Conservation (phyloP, 495 filamentous ascomycete genomes). For the Penicillium bovifimosum region DNA sequence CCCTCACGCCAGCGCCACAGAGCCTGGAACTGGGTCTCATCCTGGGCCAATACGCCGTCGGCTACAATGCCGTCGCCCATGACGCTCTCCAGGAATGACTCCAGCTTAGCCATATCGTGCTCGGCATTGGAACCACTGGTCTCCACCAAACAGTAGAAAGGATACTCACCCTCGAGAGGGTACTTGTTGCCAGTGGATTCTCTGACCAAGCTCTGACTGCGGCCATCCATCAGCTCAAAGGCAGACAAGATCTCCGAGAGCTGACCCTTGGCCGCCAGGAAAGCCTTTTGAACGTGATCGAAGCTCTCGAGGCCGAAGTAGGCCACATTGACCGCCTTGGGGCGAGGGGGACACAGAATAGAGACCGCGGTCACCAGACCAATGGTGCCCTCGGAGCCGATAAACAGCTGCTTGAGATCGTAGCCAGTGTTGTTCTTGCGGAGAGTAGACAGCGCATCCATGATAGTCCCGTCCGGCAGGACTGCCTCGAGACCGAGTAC, state of each 20-base stretch:
- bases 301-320: slow-evolving; percentile 83
- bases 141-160: slow-evolving; percentile 95
- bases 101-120: slow-evolving; percentile 84
- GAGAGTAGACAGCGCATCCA: slow-evolving; percentile 78
- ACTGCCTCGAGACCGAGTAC: slow-evolving; percentile 92
- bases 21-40: slow-evolving; percentile 79
- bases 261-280: slow-evolving; percentile 79
- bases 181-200: slow-evolving; percentile 67
- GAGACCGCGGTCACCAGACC: slow-evolving; percentile 89
- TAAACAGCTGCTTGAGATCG: slow-evolving; percentile 96
- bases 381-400: slow-evolving; percentile 90
- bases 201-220: slow-evolving; percentile 69
- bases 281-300: slow-evolving; percentile 78
- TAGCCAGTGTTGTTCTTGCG: slow-evolving; percentile 99
- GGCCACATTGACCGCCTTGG: slow-evolving; percentile 81
- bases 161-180: slow-evolving; percentile 75
- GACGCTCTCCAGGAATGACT: slow-evolving; percentile 80
- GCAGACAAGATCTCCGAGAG: slow-evolving; percentile 93
- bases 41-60: slow-evolving; percentile 85
- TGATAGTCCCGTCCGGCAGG: slow-evolving; percentile 81
- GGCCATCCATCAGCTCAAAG: slow-evolving; percentile 93
- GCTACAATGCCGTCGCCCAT: slow-evolving; percentile 77
- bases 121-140: slow-evolving; percentile 91
- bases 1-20: slow-evolving; percentile 94
- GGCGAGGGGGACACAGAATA: slow-evolving; percentile 80